Conservation (phyloP, 352 stramenopile species). For the Globisporangium rhizosaccharum region DNA sequence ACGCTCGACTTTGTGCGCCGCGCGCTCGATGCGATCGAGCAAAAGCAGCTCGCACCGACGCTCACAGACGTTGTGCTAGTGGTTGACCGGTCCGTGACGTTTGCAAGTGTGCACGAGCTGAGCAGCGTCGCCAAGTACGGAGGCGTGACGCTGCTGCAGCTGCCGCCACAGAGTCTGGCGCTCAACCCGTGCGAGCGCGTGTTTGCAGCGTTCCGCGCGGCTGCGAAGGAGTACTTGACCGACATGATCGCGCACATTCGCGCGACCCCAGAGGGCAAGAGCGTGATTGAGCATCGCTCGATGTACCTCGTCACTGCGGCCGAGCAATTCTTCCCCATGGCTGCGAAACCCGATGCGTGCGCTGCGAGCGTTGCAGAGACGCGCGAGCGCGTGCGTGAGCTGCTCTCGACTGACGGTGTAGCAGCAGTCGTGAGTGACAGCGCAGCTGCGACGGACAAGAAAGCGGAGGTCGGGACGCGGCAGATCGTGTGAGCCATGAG, state of each 20-base stretch:
- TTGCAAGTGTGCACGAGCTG: slow-evolving; percentile 3
- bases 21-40: slow-evolving; percentile 7
- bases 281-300: slow-evolving; percentile 15
- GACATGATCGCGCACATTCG: slow-evolving; percentile 3
- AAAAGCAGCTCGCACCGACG: not conserved
- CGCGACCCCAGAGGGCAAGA: slow-evolving; percentile 3
- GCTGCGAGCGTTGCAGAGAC: slow-evolving; percentile 9
- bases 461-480: no score
- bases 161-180: slow-evolving; percentile 1
- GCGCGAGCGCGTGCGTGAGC: not conserved
- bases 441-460: no score
- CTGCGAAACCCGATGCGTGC: slow-evolving; percentile 4
- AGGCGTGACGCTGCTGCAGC: slow-evolving; percentile 7
- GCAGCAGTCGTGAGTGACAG: not conserved
- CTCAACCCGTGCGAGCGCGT: slow-evolving; percentile 12
- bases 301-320: slow-evolving; percentile 11
- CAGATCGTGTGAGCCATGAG: no score
- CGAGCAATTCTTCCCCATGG: slow-evolving; percentile 6
- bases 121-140: slow-evolving; percentile 1
- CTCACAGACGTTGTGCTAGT: slow-evolving; percentile 11
- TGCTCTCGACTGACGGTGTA: not conserved
- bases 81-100: slow-evolving; percentile 8
- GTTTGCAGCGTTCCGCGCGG: slow-evolving; percentile 5
- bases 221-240: slow-evolving; percentile 9
- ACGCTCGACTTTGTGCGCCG: slow-evolving; percentile 10